These are phyloP conservation scores for Teunomyces lycoperdinae DNA, from an alignment of 805 yeast genomes.

Conservation along the genomic window DNA sequence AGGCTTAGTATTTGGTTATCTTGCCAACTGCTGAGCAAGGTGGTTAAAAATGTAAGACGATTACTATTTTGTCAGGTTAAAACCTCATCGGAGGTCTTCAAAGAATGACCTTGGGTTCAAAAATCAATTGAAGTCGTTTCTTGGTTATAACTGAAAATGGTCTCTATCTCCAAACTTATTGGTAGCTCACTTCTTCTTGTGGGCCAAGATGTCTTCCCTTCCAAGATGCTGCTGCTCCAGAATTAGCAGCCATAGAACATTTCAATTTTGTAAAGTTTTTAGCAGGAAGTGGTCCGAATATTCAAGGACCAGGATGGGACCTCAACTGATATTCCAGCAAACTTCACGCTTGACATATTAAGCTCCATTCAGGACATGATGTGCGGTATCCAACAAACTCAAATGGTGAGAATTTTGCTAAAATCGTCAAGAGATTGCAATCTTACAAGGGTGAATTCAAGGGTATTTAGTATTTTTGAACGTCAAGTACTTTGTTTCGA, in stretches of 20 bases:
- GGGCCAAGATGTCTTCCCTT: constrained; percentile 18
- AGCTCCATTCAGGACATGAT: constrained; percentile 72
- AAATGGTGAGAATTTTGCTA: constrained; percentile 26
- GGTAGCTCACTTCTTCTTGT: constrained; percentile 24
- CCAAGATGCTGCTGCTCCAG: constrained; percentile 24
- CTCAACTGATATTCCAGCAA: constrained; percentile 27
- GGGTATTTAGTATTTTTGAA: constrained; percentile 54
- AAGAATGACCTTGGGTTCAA: too few relatives aligned
- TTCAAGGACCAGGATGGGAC: constrained; percentile 26
- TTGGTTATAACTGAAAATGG: constrained; percentile 12
- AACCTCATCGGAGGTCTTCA: too few relatives aligned
- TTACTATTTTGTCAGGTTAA: too few relatives aligned
- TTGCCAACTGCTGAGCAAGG: too few relatives aligned
- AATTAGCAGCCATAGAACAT: constrained; percentile 24
- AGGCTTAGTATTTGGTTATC: too few relatives aligned
- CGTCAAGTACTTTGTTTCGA: constrained; percentile 47
- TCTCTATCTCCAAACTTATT: constrained; percentile 19
- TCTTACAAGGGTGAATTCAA: constrained; percentile 26
- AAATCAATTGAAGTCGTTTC: too few relatives aligned
- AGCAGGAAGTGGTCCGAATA: constrained; percentile 27
- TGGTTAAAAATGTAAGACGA: too few relatives aligned
- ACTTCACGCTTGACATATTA: constrained; percentile 65
- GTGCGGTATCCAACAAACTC: constrained; percentile 56
- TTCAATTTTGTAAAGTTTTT: constrained; percentile 22
- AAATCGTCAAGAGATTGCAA: constrained; percentile 23